These are phyloP conservation scores for Dianthus caryophyllus DNA, from an alignment of 148 eudicot genomes.

Conservation along the genomic window DNA sequence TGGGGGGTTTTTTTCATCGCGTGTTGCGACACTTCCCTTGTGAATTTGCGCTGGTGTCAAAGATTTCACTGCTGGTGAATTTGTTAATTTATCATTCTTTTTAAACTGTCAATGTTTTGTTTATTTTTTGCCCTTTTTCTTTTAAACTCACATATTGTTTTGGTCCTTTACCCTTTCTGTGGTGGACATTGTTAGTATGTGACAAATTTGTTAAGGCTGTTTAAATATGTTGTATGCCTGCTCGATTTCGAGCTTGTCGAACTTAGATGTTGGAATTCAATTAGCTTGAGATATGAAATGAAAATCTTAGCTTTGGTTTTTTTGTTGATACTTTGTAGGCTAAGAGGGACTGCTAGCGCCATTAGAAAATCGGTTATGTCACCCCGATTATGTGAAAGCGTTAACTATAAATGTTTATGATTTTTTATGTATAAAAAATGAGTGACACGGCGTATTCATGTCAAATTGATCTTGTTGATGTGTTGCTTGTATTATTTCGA, in stretches of 20 bases:
- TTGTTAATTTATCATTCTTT: slow-evolving; percentile 25
- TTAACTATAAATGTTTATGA: too few relatives aligned
- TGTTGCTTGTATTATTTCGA: too few relatives aligned
- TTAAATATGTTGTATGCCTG: slow-evolving; percentile 24
- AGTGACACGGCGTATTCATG: too few relatives aligned
- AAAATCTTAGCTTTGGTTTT: not conserved
- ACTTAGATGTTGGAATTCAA: too few relatives aligned
- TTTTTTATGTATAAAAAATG: too few relatives aligned
- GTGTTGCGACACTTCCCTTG: not conserved
- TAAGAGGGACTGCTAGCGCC: too few relatives aligned
- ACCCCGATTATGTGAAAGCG: too few relatives aligned
- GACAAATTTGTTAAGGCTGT: slow-evolving; percentile 17
- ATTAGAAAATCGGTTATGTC: too few relatives aligned
- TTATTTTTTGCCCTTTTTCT: too few relatives aligned
- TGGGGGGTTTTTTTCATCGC: slow-evolving; percentile 17
- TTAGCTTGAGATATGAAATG: slow-evolving; percentile 12
- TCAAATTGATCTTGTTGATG: too few relatives aligned
- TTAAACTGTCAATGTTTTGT: slow-evolving; percentile 8
- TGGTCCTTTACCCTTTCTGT: not conserved
- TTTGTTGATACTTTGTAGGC: too few relatives aligned
- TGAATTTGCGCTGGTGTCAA: slow-evolving; percentile 16
- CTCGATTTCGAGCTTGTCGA: too few relatives aligned
- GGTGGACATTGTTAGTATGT: not conserved
- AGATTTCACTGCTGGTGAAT: slow-evolving; percentile 18
- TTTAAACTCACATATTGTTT: not conserved